Evolutionary conservation across 768 basidiomycete genomes (phyloP).

Genomic region (Suillus brevipes): DNA sequence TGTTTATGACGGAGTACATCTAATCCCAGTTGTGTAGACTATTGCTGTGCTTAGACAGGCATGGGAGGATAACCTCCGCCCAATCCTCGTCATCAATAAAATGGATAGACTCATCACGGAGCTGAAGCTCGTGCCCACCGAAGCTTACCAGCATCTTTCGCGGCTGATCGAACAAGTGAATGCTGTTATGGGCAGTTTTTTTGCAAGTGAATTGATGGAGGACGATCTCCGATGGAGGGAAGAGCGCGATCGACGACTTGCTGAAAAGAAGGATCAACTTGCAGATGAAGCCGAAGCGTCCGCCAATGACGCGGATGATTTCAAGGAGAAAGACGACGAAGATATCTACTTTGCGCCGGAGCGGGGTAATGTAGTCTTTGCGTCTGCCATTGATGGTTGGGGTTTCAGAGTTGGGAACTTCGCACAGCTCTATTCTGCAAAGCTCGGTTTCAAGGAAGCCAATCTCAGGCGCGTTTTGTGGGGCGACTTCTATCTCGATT

Average conservation of each 20-base stretch:
- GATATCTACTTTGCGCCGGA: slow-evolving; percentile 97
- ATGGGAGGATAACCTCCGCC: slow-evolving; percentile 84
- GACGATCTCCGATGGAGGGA: slow-evolving; percentile 94
- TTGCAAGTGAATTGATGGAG: slow-evolving; percentile 94
- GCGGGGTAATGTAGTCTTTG: slow-evolving; percentile 93
- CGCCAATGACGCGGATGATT: slow-evolving; percentile 63
- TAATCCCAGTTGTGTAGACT: slow-evolving; percentile 52
- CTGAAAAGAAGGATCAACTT: slow-evolving; percentile 67
- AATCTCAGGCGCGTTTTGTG: slow-evolving; percentile 87
- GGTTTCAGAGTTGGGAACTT: slow-evolving; percentile 94
- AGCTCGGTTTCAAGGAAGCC: slow-evolving; percentile 86
- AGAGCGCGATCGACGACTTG: slow-evolving; percentile 81
- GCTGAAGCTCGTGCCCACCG: slow-evolving; percentile 84
- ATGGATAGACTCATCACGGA: slow-evolving; percentile 93
- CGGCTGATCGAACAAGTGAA: slow-evolving; percentile 96
- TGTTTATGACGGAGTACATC: not conserved
- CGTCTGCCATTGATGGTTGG: slow-evolving; percentile 96
- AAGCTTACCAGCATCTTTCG: slow-evolving; percentile 93
- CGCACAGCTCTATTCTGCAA: slow-evolving; percentile 86
- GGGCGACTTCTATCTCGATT: slow-evolving; percentile 97
- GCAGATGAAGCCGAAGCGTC: slow-evolving; percentile 66
- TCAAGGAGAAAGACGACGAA: slow-evolving; percentile 95
- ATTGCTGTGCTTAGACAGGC: slow-evolving; percentile 94
- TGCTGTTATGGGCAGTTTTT: slow-evolving; percentile 96
- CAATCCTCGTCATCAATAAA: slow-evolving; percentile 96